A percentile compares a stretch with the other conserved stretches of the same genome.
phyloP scores from a whole-genome alignment of 2,329 filamentous ascomycete species.

The Polytolypa hystricis region DNA sequence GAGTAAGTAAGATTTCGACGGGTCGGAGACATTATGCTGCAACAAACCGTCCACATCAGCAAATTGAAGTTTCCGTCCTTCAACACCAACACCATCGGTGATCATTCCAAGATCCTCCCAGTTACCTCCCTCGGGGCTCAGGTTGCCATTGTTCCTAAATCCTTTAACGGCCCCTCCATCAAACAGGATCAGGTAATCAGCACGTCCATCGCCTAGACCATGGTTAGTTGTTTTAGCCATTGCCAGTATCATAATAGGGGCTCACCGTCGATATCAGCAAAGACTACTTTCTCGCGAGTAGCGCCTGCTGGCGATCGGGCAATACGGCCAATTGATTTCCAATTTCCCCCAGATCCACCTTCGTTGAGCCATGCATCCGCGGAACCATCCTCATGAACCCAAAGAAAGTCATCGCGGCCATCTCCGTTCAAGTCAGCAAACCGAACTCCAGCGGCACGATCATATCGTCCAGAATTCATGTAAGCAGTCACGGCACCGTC shows the following conservation, averaged over 20 bases:
- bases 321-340: too few relatives aligned
- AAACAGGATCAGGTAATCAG: conserved; percentile 1
- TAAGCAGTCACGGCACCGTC: not conserved
- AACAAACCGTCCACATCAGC: conserved; percentile 9
- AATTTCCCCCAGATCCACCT: not conserved
- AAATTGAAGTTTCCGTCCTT: too few relatives aligned
- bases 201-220: conserved; percentile 5
- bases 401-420: conserved; percentile 8
- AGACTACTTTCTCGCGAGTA: too few relatives aligned
- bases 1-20: too few relatives aligned
- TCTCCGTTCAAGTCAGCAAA: conserved; percentile 7
- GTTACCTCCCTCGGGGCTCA: not conserved
- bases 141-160: conserved; percentile 1
- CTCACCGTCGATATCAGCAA: too few relatives aligned
- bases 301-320: too few relatives aligned
- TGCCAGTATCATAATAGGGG: too few relatives aligned
- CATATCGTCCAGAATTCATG: not conserved
- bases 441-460: not conserved
- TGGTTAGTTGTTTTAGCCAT: too few relatives aligned
- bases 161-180: not conserved
- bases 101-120: conserved; percentile 1
- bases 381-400: conserved; percentile 3
- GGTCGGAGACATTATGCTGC: too few relatives aligned
- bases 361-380: conserved; percentile 7
- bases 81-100: too few relatives aligned